Percentiles rank a stretch among this genome's conserved stretches.
These are phyloP conservation scores for Tetracladium setigerum DNA, from an alignment of 495 filamentous ascomycete genomes.

Conservation along the genomic window DNA sequence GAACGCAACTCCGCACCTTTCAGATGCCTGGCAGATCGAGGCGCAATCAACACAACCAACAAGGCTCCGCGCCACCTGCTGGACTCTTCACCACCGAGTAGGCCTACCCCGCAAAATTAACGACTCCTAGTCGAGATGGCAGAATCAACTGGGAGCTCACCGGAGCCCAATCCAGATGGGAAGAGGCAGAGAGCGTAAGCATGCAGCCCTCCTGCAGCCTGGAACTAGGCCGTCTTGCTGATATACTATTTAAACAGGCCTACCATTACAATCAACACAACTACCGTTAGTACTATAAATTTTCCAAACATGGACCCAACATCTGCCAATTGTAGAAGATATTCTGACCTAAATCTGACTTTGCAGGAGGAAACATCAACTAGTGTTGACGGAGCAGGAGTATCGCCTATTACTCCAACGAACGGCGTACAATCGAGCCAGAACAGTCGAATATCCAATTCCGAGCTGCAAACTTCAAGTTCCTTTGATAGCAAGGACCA, in stretches of 20 bases:
- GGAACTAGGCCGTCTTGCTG: neutral
- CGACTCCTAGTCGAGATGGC: conserved; percentile 5
- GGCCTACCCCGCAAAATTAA: neutral
- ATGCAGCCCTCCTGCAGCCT: conserved; percentile 1
- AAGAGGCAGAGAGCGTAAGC: conserved; percentile 24
- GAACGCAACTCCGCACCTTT: conserved; percentile 8
- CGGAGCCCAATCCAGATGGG: conserved; percentile 16
- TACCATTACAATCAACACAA: conserved; percentile 71
- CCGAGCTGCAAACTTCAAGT: conserved; percentile 49
- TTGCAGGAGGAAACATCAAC: conserved; percentile 24
- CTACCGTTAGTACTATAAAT: conserved; percentile 45
- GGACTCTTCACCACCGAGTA: conserved; percentile 10
- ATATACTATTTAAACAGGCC: conserved; percentile 33
- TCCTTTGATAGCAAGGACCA: conserved; percentile 72
- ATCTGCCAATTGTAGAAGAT: conserved; percentile 15
- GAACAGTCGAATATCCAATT: conserved; percentile 27
- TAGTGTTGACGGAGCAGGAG: conserved; percentile 8
- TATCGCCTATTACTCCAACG: conserved; percentile 13
- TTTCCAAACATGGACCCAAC: conserved; percentile 22
- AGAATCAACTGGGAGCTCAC: conserved; percentile 4
- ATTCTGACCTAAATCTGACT: conserved; percentile 20
- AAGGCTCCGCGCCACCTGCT: conserved; percentile 21
- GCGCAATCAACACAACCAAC: conserved; percentile 10
- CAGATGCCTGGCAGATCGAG: conserved; percentile 16
- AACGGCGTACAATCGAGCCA: conserved; percentile 13